These are phyloP conservation scores for Gossypium australe DNA, from an alignment of 345 rosid genomes.

Conservation along the genomic window DNA sequence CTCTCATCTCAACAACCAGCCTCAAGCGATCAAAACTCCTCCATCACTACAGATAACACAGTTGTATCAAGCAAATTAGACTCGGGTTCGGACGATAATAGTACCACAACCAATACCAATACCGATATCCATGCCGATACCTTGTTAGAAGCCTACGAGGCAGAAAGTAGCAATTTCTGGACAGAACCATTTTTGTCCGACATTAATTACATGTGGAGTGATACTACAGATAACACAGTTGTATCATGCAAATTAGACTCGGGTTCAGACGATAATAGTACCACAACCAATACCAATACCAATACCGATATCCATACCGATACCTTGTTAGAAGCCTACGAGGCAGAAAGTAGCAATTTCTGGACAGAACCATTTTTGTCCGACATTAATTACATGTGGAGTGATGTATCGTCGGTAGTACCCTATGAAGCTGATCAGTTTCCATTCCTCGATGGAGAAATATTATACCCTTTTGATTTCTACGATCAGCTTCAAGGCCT, in stretches of 20 bases:
- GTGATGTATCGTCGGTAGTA: constrained; percentile 7
- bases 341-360: constrained; percentile 21
- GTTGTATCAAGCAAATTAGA: neutral
- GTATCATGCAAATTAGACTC: too few relatives aligned
- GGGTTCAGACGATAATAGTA: too few relatives aligned
- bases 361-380: constrained; percentile 44
- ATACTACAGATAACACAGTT: too few relatives aligned
- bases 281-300: too few relatives aligned
- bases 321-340: neutral
- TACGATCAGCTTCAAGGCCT: neutral
- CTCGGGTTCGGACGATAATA: neutral
- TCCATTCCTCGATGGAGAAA: constrained; percentile 23
- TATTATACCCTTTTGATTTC: constrained; percentile 8
- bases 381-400: constrained; percentile 15
- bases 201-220: too few relatives aligned
- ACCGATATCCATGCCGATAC: neutral
- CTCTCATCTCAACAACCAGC: constrained; percentile 17
- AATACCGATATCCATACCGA: too few relatives aligned
- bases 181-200: too few relatives aligned
- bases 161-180: too few relatives aligned
- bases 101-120: too few relatives aligned
- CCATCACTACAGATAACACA: constrained; percentile 2
- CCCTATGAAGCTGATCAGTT: constrained; percentile 16
- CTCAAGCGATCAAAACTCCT: constrained; percentile 15
- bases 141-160: constrained; percentile 15